Evolutionary conservation across 2,329 filamentous ascomycete genomes (phyloP).

Genomic region (Pseudogymnoascus verrucosus): DNA sequence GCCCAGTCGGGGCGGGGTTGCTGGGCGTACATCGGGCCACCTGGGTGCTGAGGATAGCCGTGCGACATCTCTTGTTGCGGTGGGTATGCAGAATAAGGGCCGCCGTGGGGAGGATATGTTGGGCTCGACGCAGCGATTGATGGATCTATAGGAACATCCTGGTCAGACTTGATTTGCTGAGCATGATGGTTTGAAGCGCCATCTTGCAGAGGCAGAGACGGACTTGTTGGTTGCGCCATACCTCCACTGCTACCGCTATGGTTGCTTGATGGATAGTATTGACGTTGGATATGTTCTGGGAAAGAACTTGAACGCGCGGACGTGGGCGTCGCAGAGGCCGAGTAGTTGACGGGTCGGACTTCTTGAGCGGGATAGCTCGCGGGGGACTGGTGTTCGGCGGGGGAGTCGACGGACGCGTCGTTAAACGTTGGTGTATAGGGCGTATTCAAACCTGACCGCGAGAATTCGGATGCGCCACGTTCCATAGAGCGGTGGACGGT

Average conservation of each 20-base stretch:
- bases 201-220: constrained; percentile 85
- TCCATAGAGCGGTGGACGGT: constrained; percentile 41
- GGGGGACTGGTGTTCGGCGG: constrained; percentile 87
- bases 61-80: constrained; percentile 82
- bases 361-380: constrained; percentile 84
- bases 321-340: constrained; percentile 72
- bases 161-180: constrained; percentile 83
- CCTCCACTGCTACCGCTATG: constrained; percentile 69
- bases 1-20: constrained; percentile 64
- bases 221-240: constrained; percentile 99
- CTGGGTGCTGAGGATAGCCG: constrained; percentile 56
- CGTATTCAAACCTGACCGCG: constrained; percentile 81
- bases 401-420: constrained; percentile 73
- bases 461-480: constrained; percentile 63
- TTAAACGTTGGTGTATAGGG: constrained; percentile 58
- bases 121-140: constrained; percentile 91
- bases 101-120: constrained; percentile 66
- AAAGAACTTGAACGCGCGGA: constrained; percentile 78
- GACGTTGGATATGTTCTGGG: constrained; percentile 78
- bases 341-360: constrained; percentile 48
- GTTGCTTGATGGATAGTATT: constrained; percentile 71
- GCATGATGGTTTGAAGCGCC: constrained; percentile 66
- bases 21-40: constrained; percentile 56
- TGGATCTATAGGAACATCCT: constrained; percentile 97
- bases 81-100: constrained; percentile 80